phyloP scores from a whole-genome alignment of 176 grass and related monocot species.

The Miscanthus lutarioriparius region DNA sequence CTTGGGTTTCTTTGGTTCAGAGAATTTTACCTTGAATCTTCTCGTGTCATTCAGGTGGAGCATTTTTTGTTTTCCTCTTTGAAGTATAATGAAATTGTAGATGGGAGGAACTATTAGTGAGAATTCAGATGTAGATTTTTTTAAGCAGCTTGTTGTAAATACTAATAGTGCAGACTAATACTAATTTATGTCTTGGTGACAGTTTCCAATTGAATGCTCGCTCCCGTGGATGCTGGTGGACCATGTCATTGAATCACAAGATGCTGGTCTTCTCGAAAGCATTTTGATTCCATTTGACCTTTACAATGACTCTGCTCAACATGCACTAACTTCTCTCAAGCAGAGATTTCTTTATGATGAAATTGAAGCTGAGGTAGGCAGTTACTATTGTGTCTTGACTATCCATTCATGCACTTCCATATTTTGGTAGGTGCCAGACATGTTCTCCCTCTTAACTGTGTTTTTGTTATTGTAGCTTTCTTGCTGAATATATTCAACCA shows the following conservation, averaged over 20 bases:
- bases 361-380: conserved; percentile 98
- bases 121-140: conserved; percentile 26
- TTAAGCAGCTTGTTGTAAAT: conserved; percentile 21
- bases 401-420: background rate
- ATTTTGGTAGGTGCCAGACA: background rate
- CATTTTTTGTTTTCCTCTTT: conserved; percentile 16
- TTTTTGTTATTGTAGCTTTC: conserved; percentile 16
- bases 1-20: conserved; percentile 98
- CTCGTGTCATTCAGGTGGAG: conserved; percentile 92
- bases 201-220: conserved; percentile 99
- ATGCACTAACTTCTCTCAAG: conserved; percentile 86
- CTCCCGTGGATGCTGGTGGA: conserved; percentile 99
- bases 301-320: conserved; percentile 98
- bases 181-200: conserved; percentile 26
- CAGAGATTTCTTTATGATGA: conserved; percentile 99
- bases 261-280: conserved; percentile 96
- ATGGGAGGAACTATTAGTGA: conserved; percentile 16
- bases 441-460: background rate
- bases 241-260: conserved; percentile 78
- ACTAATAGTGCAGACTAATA: conserved; percentile 4
- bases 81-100: conserved; percentile 31
- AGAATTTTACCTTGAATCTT: conserved; percentile 99
- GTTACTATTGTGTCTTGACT: background rate
- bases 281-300: conserved; percentile 99
- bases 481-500: background rate